Evolutionary conservation across 768 basidiomycete genomes (phyloP).

Genomic region (Chalciporus chontae): DNA sequence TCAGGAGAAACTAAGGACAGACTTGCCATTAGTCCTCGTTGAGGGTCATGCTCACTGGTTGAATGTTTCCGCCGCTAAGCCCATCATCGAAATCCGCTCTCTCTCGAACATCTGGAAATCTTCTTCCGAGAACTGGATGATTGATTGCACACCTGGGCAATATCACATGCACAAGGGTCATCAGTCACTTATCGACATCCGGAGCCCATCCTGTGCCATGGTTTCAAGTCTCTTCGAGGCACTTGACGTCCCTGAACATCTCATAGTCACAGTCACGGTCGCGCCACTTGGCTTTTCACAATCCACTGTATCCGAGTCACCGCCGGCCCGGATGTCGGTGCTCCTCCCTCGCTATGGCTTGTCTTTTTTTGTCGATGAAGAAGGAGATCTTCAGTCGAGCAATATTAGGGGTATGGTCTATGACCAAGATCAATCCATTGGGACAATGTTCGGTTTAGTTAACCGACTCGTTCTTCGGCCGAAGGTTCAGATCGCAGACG

Average conservation of each 20-base stretch:
- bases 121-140: constrained; percentile 20
- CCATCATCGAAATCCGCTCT: constrained; percentile 24
- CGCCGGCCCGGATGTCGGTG: constrained; percentile 15
- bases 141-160: background rate
- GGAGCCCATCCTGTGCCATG: constrained; percentile 19
- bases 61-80: constrained; percentile 2
- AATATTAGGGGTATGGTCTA: constrained; percentile 37
- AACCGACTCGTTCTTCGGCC: constrained; percentile 35
- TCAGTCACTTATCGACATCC: constrained; percentile 18
- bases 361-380: constrained; percentile 32
- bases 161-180: background rate
- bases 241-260: constrained; percentile 8
- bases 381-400: constrained; percentile 32
- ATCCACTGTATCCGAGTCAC: background rate
- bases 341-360: constrained; percentile 37
- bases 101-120: constrained; percentile 14
- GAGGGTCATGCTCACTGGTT: constrained; percentile 23
- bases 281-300: background rate
- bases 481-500: background rate
- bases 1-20: constrained; percentile 1
- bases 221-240: constrained; percentile 7
- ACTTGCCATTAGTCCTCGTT: constrained; percentile 22
- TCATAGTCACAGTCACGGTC: constrained; percentile 20
- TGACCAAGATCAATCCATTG: constrained; percentile 34
- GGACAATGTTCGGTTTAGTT: constrained; percentile 39